These are phyloP conservation scores for Multifurca ochricompacta DNA, from an alignment of 768 basidiomycete genomes.

Conservation along the genomic window DNA sequence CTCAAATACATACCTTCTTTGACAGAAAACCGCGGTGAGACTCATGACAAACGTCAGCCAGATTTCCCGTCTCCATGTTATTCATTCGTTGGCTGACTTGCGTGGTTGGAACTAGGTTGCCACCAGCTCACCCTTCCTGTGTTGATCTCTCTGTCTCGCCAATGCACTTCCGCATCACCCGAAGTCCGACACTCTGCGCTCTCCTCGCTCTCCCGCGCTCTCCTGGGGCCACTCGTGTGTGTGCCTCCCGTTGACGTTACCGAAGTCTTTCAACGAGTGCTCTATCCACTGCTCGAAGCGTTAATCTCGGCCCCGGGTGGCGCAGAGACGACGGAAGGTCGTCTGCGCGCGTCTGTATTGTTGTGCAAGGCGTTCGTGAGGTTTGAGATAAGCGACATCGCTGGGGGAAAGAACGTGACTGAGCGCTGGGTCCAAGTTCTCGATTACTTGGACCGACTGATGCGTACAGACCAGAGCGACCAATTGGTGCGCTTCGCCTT, in stretches of 20 bases:
- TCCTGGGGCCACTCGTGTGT: slow-evolving; percentile 18
- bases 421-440: slow-evolving; percentile 85
- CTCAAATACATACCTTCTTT: slow-evolving; percentile 58
- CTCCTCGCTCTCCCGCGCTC: slow-evolving; percentile 42
- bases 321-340: slow-evolving; percentile 83
- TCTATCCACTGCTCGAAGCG: slow-evolving; percentile 91
- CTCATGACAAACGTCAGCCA: slow-evolving; percentile 35
- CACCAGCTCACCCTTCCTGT: slow-evolving; percentile 20
- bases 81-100: not conserved
- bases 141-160: slow-evolving; percentile 15
- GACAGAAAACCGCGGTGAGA: slow-evolving; percentile 37
- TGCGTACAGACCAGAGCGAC: slow-evolving; percentile 78
- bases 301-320: slow-evolving; percentile 78
- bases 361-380: slow-evolving; percentile 96
- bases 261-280: slow-evolving; percentile 79
- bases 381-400: slow-evolving; percentile 65
- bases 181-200: slow-evolving; percentile 42
- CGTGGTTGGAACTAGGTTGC: not conserved
- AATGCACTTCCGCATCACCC: slow-evolving; percentile 11
- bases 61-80: not conserved
- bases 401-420: slow-evolving; percentile 51
- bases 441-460: slow-evolving; percentile 81
- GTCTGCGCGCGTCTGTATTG: slow-evolving; percentile 79
- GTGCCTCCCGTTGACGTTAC: slow-evolving; percentile 55
- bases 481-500: slow-evolving; percentile 58